These are phyloP conservation scores for Trifolium subterraneum DNA, from an alignment of 306 rosid genomes.

Conservation along the genomic window DNA sequence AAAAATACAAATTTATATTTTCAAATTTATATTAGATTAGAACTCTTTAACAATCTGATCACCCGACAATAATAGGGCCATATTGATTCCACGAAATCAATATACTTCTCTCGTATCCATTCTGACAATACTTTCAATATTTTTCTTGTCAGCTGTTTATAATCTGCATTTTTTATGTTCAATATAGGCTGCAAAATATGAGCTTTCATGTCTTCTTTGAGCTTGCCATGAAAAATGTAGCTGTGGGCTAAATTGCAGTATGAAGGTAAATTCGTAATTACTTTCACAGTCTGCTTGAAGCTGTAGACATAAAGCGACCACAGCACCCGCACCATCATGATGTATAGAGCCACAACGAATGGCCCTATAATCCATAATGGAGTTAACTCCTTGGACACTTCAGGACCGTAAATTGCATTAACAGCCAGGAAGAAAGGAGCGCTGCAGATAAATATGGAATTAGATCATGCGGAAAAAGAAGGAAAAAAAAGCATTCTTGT, in stretches of 20 bases:
- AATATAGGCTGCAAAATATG: constrained; percentile 58
- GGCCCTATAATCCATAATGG: constrained; percentile 91
- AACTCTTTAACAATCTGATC: constrained; percentile 78
- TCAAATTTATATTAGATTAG: constrained; percentile 69
- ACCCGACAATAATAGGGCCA: constrained; percentile 86
- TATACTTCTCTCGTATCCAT: constrained; percentile 62
- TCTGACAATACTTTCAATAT: constrained; percentile 64
- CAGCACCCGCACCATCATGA: constrained; percentile 64
- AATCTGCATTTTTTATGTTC: constrained; percentile 61
- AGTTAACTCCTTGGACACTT: constrained; percentile 80
- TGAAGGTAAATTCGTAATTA: constrained; percentile 62
- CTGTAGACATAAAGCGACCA: constrained; percentile 66
- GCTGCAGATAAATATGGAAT: constrained; percentile 62
- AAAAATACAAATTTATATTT: neutral
- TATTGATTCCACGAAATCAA: constrained; percentile 77
- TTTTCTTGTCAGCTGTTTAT: constrained; percentile 58
- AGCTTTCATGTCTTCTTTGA: constrained; percentile 58
- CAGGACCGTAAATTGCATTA: constrained; percentile 64
- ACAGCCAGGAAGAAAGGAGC: constrained; percentile 74
- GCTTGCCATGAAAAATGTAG: constrained; percentile 63
- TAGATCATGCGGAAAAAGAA: constrained; percentile 30
- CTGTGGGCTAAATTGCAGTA: constrained; percentile 57
- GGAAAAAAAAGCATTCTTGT: constrained; percentile 13
- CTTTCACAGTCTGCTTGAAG: constrained; percentile 73
- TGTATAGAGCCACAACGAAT: constrained; percentile 62